These are phyloP conservation scores for Saxophila tyrrhenica DNA, from an alignment of 495 filamentous ascomycete species.

Conservation along the genomic window DNA sequence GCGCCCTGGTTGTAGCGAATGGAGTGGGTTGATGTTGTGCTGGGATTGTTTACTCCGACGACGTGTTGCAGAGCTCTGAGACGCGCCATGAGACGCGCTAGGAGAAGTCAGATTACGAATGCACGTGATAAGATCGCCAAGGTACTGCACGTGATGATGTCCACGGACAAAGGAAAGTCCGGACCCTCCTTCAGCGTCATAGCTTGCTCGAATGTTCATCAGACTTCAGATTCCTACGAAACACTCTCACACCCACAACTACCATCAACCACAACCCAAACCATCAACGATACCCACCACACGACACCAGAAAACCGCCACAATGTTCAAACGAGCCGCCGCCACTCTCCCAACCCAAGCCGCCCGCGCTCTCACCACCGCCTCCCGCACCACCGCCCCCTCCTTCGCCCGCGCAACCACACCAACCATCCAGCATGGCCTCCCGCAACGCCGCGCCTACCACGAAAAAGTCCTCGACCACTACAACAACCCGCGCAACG, in stretches of 20 bases:
- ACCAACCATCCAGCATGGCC: constrained; percentile 32
- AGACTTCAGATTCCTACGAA: too few species aligned
- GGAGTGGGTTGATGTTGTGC: neutral
- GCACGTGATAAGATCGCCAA: too few species aligned
- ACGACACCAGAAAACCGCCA: constrained; percentile 8
- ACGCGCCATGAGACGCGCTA: too few species aligned
- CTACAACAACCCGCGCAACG: constrained; percentile 87
- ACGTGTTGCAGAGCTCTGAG: too few species aligned
- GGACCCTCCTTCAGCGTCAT: too few species aligned
- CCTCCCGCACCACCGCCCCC: constrained; percentile 30
- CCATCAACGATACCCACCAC: neutral
- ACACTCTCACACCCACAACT: neutral
- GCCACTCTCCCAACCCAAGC: constrained; percentile 38
- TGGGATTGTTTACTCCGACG: too few species aligned
- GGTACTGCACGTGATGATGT: too few species aligned
- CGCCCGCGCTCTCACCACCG: constrained; percentile 35
- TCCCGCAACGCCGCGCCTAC: constrained; percentile 35
- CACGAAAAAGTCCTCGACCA: constrained; percentile 81
- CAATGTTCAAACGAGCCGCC: constrained; percentile 45
- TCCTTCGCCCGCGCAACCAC: constrained; percentile 11
- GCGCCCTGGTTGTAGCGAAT: neutral
- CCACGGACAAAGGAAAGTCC: too few species aligned
- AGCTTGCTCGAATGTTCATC: too few species aligned
- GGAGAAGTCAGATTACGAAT: too few species aligned
- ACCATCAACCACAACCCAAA: neutral